Percentiles rank a stretch among this genome's conserved stretches.
phyloP scores from a whole-genome alignment of 2,329 filamentous ascomycete species.

The Hymenoscyphus repandus region DNA sequence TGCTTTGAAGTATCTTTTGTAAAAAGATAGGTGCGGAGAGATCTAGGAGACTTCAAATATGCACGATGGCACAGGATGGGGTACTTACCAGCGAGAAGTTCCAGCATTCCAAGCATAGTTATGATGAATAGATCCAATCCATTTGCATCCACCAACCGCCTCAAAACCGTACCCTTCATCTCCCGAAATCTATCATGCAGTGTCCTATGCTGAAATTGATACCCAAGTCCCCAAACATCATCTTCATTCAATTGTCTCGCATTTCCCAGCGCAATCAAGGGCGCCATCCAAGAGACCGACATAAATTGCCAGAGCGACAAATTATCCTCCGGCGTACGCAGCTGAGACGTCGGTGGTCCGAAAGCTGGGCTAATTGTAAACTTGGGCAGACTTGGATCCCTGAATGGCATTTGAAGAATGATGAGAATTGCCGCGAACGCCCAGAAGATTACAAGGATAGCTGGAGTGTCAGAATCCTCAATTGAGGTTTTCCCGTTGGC shows the following conservation, averaged over 20 bases:
- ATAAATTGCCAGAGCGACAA: constrained; percentile 78
- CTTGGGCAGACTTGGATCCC: constrained; percentile 49
- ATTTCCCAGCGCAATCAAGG: constrained; percentile 62
- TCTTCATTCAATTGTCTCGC: constrained; percentile 64
- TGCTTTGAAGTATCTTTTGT: constrained; percentile 64
- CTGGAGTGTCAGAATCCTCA: constrained; percentile 10
- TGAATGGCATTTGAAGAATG: constrained; percentile 65
- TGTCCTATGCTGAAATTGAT: constrained; percentile 74
- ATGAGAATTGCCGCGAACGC: constrained; percentile 44
- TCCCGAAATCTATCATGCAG: constrained; percentile 71
- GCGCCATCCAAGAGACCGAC: constrained; percentile 76
- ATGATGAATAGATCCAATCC: constrained; percentile 67
- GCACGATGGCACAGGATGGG: not conserved
- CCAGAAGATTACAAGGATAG: constrained; percentile 33
- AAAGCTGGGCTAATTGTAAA: constrained; percentile 56
- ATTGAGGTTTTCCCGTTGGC: constrained; percentile 29
- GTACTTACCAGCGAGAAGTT: constrained; percentile 48
- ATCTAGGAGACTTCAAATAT: constrained; percentile 33
- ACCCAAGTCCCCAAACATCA: constrained; percentile 76
- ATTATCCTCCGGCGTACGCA: constrained; percentile 77
- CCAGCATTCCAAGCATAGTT: constrained; percentile 52
- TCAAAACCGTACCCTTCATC: constrained; percentile 66
- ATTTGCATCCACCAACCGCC: constrained; percentile 68
- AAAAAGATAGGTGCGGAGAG: constrained; percentile 62
- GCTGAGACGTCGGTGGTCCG: constrained; percentile 46